A percentile compares a stretch with the other conserved stretches of the same genome.
Evolutionary conservation across 2,329 filamentous ascomycete genomes (phyloP).

Genomic region (Graphium sp.): DNA sequence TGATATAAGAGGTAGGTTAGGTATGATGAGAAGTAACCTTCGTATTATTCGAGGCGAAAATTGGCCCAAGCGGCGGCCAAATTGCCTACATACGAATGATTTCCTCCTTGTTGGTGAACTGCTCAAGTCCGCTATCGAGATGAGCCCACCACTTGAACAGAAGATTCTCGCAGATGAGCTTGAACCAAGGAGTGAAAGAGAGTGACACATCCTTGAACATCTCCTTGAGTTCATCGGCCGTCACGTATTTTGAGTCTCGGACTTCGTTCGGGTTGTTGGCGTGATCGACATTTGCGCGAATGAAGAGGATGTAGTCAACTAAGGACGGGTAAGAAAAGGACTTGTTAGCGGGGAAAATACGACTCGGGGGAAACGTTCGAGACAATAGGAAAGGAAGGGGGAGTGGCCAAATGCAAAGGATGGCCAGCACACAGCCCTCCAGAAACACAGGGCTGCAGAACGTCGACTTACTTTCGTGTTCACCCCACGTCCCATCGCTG

Average conservation of each 20-base stretch:
- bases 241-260: conserved; percentile 69
- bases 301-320: conserved; percentile 99
- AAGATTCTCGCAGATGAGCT: conserved; percentile 95
- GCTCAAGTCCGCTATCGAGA: conserved; percentile 64
- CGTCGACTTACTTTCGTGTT: conserved; percentile 75
- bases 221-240: conserved; percentile 61
- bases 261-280: conserved; percentile 78
- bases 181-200: conserved; percentile 97
- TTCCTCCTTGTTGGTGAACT: conserved; percentile 70
- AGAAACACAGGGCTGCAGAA: neutral
- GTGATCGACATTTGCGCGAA: conserved; percentile 81
- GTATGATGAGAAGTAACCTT: too few relatives aligned
- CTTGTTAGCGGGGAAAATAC: conserved; percentile 8
- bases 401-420: too few relatives aligned
- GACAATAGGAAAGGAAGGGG: neutral
- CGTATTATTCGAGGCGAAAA: too few relatives aligned
- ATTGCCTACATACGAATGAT: conserved; percentile 64
- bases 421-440: neutral
- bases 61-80: too few relatives aligned
- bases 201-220: conserved; percentile 70
- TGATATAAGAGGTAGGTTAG: too few relatives aligned
- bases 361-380: too few relatives aligned
- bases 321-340: conserved; percentile 1
- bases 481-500: conserved; percentile 94
- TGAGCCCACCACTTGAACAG: conserved; percentile 95